phyloP scores from a whole-genome alignment of 2,329 filamentous ascomycete genomes.

The Fusarium camptoceras region DNA sequence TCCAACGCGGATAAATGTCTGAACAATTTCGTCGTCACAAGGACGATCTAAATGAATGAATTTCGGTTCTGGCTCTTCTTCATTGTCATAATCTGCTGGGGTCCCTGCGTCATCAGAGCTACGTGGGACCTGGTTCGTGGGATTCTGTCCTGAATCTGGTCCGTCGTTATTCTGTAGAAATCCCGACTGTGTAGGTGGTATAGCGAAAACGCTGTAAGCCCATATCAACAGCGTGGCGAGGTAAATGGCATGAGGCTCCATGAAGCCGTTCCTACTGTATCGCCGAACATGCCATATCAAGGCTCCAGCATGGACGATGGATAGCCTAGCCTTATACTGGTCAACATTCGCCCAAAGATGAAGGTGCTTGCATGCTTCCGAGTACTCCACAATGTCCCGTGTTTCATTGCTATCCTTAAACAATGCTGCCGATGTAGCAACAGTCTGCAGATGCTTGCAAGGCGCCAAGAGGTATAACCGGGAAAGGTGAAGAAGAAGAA shows the following conservation, averaged over 20 bases:
- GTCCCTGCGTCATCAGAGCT: not conserved
- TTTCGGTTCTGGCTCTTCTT: conserved; percentile 20
- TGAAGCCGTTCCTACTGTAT: conserved; percentile 29
- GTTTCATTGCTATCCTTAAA: no score
- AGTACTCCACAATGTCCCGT: not conserved
- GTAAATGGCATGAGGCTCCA: conserved; percentile 33
- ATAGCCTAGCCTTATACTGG: conserved; percentile 36
- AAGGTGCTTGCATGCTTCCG: conserved; percentile 21
- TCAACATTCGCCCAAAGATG: conserved; percentile 33
- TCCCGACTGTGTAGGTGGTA: not conserved
- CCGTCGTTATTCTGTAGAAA: not conserved
- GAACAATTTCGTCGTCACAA: conserved; percentile 39
- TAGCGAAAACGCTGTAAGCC: conserved; percentile 28
- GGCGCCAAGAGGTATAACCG: conserved; percentile 30
- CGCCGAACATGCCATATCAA: conserved; percentile 36
- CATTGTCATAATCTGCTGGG: not conserved
- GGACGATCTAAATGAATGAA: conserved; percentile 36
- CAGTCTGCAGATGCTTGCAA: conserved; percentile 24
- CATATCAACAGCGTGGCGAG: conserved; percentile 27
- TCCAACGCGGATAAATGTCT: conserved; percentile 30
- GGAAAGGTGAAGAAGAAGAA: conserved; percentile 37
- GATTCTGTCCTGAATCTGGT: not conserved
- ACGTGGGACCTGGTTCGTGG: not conserved
- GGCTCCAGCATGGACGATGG: conserved; percentile 32
- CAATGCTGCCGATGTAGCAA: conserved; percentile 3